Base-by-base conservation (phyloP, 2,329 filamentous ascomycete genomes). In the Aspergillus hortae region DNA sequence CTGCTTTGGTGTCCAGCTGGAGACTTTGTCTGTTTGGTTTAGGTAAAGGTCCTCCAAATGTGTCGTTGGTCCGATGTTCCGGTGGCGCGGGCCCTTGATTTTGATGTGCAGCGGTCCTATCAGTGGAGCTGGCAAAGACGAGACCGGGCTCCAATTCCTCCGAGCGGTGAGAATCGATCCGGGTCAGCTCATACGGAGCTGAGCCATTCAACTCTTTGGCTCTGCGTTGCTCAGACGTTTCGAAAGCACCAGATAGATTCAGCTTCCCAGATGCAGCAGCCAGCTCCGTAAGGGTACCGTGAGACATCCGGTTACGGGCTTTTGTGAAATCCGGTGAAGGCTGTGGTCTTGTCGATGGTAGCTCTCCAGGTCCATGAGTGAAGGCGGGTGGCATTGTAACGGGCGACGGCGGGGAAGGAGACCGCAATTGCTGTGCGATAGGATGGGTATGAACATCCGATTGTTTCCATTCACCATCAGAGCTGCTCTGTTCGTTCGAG, bases 281-380 rank as follows among this genome's bases (percentile, higher is more conserved):
- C 67, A 97, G 79, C 66, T 96, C 90, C 42, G 86, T 81, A 43
- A 96, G 77, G 1, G 92, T 97, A 1, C 85, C 85, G 60, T 80
- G 82, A 23, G 94, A 96, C 68, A 97, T 85, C 19, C 90, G 86
- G 60, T 87, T 91, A 61, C 90, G 94, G 47, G 89, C 90, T 57
- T 85, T 85, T 56, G 89, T 86, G 62, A 92, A 78, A 65, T 94
- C 89, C 12, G 88, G 83, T 27, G 90, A 86, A 52, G 89, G 84
- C 60, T 88, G 84, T 0, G 89, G 89, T 56, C 83, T 83, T 53
- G 81, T 84, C 1, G 79, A 77, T 4, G 91, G 91, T 45, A 83
- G 81, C 47, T 87, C 81, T 54, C 87, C 84, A 11, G 91, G 83
- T 35, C 81, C 80, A 69, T 96, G 90, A 44, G 84, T 81, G 67